Base-by-base conservation (phyloP, 179 eudicot species). In the Silene noctiflora region DNA sequence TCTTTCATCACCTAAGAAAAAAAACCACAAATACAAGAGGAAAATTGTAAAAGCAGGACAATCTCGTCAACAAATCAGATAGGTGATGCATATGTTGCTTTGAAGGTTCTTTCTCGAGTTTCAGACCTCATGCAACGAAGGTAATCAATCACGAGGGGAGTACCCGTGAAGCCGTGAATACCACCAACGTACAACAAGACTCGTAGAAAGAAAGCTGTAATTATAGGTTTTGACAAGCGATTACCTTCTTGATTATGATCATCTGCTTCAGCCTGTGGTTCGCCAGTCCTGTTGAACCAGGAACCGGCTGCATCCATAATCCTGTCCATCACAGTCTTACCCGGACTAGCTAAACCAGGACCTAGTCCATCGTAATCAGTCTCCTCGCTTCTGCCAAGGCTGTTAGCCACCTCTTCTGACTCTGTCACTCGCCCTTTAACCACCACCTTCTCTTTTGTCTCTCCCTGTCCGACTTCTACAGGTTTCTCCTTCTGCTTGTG, bases 281-380 rank as follows among this genome's bases (percentile, higher is more conserved):
- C 90, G 3, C 56, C 83, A 48, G 87, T 85, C n/a, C 64, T 86
- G 17, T 86, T 89, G n/a, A 90, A 82, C 96, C 91, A 90, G 0
- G 87, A 82, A 25, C 81, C 79, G 1, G 91, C 84, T 0, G 89
- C 88, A 4, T 81, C 91, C 21, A 71, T 84, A 14, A 92, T 19
- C 85, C 83, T 83, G 21, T 85, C 93, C 67, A 87, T 73, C 84
- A 91, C 81, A 0, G 78, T 83, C 21, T 74, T 78, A 3, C 84
- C 83, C 0, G 88, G 79, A 72, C 84, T 83, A 51, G 75, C 68
- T 17, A 72, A 44, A 16, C 87, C 87, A 0, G 81, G 72, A n/a
- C 85, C 90, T 8, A 77, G 65, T 6, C 59, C 55, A 3, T 80
- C 76, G 1, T 79, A 74, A 56, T 71, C 27, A 17, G 61, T 75